phyloP scores from a whole-genome alignment of 2,329 filamentous ascomycete genomes.

The Aureobasidium uvarum region DNA sequence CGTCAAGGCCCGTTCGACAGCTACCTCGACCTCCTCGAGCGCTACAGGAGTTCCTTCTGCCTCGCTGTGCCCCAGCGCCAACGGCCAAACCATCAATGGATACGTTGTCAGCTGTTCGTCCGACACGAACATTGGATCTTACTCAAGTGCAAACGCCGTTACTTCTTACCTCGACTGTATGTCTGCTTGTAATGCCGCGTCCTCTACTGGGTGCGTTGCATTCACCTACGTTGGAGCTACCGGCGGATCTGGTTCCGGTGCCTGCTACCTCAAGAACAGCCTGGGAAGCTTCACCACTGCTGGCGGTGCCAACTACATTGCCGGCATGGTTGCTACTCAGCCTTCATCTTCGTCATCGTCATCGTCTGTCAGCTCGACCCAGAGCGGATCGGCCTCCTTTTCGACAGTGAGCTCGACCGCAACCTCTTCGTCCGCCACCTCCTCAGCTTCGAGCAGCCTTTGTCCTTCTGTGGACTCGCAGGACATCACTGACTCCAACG shows the following conservation, averaged over 20 bases:
- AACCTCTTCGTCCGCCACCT: conserved; percentile 21
- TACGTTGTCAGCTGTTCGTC: conserved; percentile 2
- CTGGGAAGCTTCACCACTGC: conserved; percentile 19
- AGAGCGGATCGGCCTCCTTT: background rate
- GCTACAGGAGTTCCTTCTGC: conserved; percentile 25
- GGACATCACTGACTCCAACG: conserved; percentile 27
- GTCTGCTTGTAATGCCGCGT: conserved; percentile 23
- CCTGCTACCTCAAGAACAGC: conserved; percentile 28
- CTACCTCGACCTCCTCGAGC: background rate
- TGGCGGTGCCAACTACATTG: conserved; percentile 24
- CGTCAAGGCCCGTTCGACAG: conserved; percentile 2
- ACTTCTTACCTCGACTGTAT: conserved; percentile 28
- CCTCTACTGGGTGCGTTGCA: conserved; percentile 25
- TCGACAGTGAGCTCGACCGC: conserved; percentile 21
- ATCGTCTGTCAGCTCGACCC: background rate
- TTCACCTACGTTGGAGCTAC: conserved; percentile 28
- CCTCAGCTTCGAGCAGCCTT: conserved; percentile 15
- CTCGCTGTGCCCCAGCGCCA: conserved; percentile 27
- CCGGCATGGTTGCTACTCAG: conserved; percentile 3
- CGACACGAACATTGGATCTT: conserved; percentile 26
- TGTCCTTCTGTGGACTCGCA: conserved; percentile 30
- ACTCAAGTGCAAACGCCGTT: conserved; percentile 21
- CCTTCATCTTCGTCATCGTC: background rate
- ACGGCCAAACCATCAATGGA: conserved; percentile 23
- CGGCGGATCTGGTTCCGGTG: conserved; percentile 20